Conservation (phyloP, 2,329 filamentous ascomycete genomes). For the Pyrenophora seminiperda region DNA sequence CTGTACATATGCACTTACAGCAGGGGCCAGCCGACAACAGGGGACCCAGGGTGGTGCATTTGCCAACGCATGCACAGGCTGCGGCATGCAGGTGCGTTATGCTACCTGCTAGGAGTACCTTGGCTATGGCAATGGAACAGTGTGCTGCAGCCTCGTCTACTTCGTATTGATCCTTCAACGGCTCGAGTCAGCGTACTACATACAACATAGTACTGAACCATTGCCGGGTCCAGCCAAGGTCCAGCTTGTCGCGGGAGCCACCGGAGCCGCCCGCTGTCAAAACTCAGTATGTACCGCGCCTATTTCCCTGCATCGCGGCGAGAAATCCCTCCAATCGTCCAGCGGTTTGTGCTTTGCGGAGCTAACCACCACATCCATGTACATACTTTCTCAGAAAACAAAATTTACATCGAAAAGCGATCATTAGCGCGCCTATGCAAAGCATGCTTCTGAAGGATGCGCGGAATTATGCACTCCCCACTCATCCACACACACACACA, state of each 20-base stretch:
- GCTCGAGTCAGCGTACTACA: background rate
- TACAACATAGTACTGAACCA: background rate
- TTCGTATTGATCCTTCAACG: background rate
- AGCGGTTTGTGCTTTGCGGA: too few species aligned
- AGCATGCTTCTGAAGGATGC: too few species aligned
- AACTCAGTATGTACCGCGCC: background rate
- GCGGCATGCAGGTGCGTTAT: background rate
- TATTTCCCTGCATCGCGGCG: constrained; percentile 1
- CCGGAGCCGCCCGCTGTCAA: constrained; percentile 8
- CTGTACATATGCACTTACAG: too few species aligned
- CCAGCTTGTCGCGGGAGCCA: background rate
- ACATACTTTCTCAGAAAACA: background rate
- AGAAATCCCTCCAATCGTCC: background rate
- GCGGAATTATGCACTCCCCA: background rate
- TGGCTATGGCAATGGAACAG: too few species aligned
- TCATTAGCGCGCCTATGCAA: too few species aligned
- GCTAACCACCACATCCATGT: too few species aligned
- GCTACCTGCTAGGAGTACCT: background rate
- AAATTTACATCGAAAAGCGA: background rate
- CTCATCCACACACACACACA: too few species aligned
- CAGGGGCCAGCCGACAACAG: background rate
- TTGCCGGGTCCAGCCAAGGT: background rate
- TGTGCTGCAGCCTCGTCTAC: constrained; percentile 1
- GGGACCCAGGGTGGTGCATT: background rate
- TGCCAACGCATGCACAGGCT: constrained; percentile 1